Base-by-base conservation (phyloP, 2,329 filamentous ascomycete species). In the Nemania diffusa region DNA sequence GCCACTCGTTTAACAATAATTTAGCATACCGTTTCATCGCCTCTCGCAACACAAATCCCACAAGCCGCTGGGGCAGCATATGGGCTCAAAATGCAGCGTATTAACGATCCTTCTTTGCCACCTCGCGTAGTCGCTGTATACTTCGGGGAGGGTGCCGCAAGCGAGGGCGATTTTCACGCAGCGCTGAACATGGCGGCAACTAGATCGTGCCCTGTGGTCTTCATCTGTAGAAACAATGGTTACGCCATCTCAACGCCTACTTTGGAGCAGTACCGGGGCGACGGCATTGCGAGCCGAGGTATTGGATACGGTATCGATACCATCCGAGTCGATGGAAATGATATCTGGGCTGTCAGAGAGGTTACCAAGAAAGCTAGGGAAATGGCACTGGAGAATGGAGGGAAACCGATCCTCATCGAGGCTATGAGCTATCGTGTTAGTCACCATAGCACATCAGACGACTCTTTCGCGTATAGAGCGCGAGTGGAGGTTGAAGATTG, bases 391-490 rank as follows among this genome's bases (percentile, higher is more conserved):
- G 84, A 91, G 63, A 89, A 92, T 50, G 93, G 92, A n/a, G 92
- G 93, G 3, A 89, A 87, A 69, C 94, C 93, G 0, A 87, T 99
- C 0, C 83, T 99, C 7, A 91, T 99, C 46, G 96, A 99, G 81
- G 94, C 94, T 63, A 97, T 99, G 92, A 95, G 92, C 26, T 99
- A 99, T 81, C 93, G 96, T n/a, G 94, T 98, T 50, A 95, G 92
- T 6, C 94, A 99, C 78, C 96, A 99, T 82, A 97, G 93, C 80
- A 99, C 96, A 0, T 96, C 92, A 0, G 96, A 99, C 77, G 96
- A 99, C 81, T 96, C 92, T 27, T 99, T 97, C 76, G 96, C 96
- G 0, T 99, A 99, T 82, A 91, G 96, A 8, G 94, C 94, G 1
- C 89, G 91, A 27, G 90, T 97, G 0, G 96, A 99, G 77, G 96